Base-by-base conservation (phyloP, 1,139 yeast species). In the Kodamaea ohmeri region DNA sequence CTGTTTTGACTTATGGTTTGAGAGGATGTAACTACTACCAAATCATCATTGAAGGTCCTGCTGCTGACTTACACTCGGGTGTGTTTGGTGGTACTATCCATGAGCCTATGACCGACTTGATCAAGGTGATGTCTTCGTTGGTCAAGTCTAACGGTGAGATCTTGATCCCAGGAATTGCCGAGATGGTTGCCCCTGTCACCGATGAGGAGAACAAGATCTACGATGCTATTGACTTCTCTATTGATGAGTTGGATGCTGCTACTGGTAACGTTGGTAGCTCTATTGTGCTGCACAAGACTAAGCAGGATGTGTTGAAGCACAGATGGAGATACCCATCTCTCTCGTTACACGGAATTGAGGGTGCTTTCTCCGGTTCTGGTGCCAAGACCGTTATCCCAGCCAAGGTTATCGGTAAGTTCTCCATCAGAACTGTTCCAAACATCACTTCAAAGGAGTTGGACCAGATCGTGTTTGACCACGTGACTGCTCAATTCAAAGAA, bases 331-430 rank as follows among this genome's bases (percentile, higher is more conserved):
- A 73, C 68, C 97, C 99, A 43, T 89, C 98, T 14, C 74, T 92
- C 56, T 89, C 97, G 4, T 66, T 92, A 48, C 99, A 92, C 65
- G 99, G 99, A 51, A 78, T 92, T 45, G 98, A 92, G 67, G 98
- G 98, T 48, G 99, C 98, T 6, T 92, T 92, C 63, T 83, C 84
- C 39, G 92, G 87, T 32, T 76, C 87, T 34, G 99, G 99, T 48
- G 98, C 97, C 46, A 92, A 92, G 72, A 92, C 99, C 25, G 99
- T 92, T 40, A 94, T 92, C 49, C 99, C 99, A 32, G 87, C 97
- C 39, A 84, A 83, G 63, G 97, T 92, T 26, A 67, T 73, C 39
- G 99, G 98, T 55, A 92, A 92, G 69, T 94, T 92, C 62, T 87
- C 96, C 29, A 89, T 92, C 56, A 81, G 99, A 72, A 92, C 98